phyloP scores from a whole-genome alignment of 352 stramenopile species.

The Globisporangium cederbergense region DNA sequence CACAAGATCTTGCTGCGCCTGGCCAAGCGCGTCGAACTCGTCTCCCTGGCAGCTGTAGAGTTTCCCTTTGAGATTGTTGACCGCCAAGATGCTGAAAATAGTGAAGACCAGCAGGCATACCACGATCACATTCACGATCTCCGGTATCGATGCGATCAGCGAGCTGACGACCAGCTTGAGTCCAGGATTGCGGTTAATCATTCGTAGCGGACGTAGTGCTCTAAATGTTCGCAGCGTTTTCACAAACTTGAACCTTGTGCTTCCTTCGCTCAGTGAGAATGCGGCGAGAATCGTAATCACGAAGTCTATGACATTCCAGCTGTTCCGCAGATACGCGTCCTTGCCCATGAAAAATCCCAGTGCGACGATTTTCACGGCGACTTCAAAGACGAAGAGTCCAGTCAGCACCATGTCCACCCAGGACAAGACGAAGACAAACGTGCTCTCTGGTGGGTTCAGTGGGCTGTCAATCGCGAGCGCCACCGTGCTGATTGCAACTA shows the following conservation, averaged over 20 bases:
- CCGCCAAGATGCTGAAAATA: conserved; percentile 88
- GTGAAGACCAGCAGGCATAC: conserved; percentile 78
- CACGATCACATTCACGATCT: conserved; percentile 84
- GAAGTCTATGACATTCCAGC: conserved; percentile 92
- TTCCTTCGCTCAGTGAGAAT: conserved; percentile 77
- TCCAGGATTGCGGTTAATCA: conserved; percentile 77
- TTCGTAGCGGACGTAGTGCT: conserved; percentile 77
- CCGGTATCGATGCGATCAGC: conserved; percentile 71
- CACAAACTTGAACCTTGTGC: conserved; percentile 57
- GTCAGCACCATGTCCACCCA: conserved; percentile 68
- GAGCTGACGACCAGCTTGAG: conserved; percentile 75
- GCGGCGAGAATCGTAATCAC: conserved; percentile 69
- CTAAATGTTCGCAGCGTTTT: conserved; percentile 74
- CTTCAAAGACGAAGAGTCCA: conserved; percentile 84
- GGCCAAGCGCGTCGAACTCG: conserved; percentile 33
- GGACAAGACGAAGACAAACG: conserved; percentile 49
- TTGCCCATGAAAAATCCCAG: conserved; percentile 67
- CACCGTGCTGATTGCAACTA: conserved; percentile 74
- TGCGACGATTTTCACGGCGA: conserved; percentile 83
- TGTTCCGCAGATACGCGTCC: conserved; percentile 70
- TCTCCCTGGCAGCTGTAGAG: conserved; percentile 70
- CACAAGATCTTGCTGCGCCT: conserved; percentile 41
- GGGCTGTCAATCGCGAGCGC: conserved; percentile 79
- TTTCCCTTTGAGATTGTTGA: conserved; percentile 90
- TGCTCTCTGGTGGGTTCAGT: conserved; percentile 36